Evolutionary conservation across 2,329 filamentous ascomycete genomes (phyloP), one percentile per base, ranked within the genome.

Genomic region (Fonsecaea multimorphosa): DNA sequence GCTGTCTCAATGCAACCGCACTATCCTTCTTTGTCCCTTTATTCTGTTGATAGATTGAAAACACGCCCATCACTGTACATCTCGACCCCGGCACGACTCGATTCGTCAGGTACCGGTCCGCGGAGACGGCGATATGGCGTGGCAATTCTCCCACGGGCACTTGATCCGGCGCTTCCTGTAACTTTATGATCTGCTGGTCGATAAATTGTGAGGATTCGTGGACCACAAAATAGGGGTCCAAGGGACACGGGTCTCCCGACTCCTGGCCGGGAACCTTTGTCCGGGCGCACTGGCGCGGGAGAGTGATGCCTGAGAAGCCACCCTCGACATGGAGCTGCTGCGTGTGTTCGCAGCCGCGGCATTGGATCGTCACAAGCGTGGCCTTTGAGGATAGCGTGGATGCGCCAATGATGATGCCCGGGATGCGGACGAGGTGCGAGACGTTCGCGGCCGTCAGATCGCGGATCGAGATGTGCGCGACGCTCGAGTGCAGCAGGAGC

Each of bases 321-420:
- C 93, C 92, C 1, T 89, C 83, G 16, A 99, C 87, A 0, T 87
- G 84, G 16, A 98, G 80, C 27, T 86, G 85, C 69, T 91, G 85
- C 34, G 86, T 84, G 71, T 93, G 86, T 65, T 89, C 86, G 79
- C 95, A 99, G 74, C 89, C 93, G 70, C 93, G 88, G 81, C 95
- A 99, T 78, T 96, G 89, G 58, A 99, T 90, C 67, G 91, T 86
- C 27, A 99, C 84, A 29, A 89, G 84, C 6, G 93, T 97, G 4
- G 95, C 92, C 82, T 99, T 98, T 12, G 94, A 98, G 1, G 93
- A 97, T 78, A 98, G 90, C 19, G 96, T 96, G 0, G 94, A 97
- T 54, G 95, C 95, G 54, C 95, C 94, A 71, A 99, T 99, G 66
- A 99, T 92, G 70, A 99, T 99, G 58, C 95, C 96, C 0, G 95